phyloP scores from a whole-genome alignment of 495 filamentous ascomycete genomes.

The Podospora anserina region DNA sequence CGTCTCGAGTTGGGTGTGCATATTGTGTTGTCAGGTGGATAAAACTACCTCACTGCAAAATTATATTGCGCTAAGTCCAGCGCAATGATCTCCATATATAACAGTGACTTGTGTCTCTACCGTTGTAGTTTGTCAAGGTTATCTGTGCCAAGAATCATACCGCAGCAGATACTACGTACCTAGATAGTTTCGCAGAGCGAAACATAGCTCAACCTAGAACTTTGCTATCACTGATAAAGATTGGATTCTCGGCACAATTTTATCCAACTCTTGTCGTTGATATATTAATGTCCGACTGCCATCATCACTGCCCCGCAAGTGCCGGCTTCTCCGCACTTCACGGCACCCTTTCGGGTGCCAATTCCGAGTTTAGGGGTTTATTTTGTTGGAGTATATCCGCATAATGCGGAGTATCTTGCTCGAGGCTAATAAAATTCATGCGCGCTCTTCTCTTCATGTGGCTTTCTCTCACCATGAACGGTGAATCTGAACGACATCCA shows the following conservation, averaged over 20 bases:
- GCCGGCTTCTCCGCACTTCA: conserved; percentile 5
- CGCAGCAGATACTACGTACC: too few species aligned
- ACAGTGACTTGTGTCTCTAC: background rate
- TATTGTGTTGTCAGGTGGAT: background rate
- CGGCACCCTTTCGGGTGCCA: background rate
- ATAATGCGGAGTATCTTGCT: background rate
- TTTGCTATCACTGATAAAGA: background rate
- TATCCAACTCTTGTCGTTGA: background rate
- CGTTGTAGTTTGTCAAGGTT: background rate
- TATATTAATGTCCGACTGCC: background rate
- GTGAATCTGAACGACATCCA: background rate
- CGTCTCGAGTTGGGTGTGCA: background rate
- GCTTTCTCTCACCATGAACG: background rate
- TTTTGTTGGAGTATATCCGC: conserved; percentile 1
- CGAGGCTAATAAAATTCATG: background rate
- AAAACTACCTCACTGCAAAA: background rate
- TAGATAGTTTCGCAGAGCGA: background rate
- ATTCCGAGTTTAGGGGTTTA: background rate
- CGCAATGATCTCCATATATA: background rate
- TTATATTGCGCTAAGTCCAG: background rate
- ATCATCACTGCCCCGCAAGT: background rate
- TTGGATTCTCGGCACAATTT: background rate
- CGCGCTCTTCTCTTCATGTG: background rate
- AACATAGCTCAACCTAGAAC: background rate
- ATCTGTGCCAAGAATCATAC: too few species aligned